phyloP scores from a whole-genome alignment of 2,329 filamentous ascomycete species.

The Alternaria incomplexa region DNA sequence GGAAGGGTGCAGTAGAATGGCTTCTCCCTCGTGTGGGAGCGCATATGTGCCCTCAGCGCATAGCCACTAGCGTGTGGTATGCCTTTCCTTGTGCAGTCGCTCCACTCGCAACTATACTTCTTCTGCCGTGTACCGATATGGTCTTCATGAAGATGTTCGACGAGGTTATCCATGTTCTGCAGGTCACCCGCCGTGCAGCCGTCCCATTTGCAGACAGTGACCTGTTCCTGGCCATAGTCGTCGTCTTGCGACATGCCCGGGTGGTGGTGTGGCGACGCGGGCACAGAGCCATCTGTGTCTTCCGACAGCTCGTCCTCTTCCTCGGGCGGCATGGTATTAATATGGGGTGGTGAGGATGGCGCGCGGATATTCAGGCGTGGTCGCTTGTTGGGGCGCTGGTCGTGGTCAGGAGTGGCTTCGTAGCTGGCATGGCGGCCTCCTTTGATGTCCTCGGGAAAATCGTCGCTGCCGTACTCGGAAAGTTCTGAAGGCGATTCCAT shows the following conservation, averaged over 20 bases:
- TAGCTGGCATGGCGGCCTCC: conserved; percentile 57
- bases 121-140: conserved; percentile 94
- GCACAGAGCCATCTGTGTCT: conserved; percentile 83
- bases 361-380: conserved; percentile 44
- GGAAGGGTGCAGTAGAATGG: conserved; percentile 96
- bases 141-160: conserved; percentile 73
- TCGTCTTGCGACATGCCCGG: conserved; percentile 51
- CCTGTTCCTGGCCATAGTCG: conserved; percentile 52
- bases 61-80: conserved; percentile 94
- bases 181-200: conserved; percentile 57
- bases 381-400: conserved; percentile 50
- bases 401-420: conserved; percentile 52
- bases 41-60: conserved; percentile 94
- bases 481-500: conserved; percentile 68
- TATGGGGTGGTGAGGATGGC: conserved; percentile 41
- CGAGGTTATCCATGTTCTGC: conserved; percentile 59
- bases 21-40: conserved; percentile 97
- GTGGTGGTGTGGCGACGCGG: conserved; percentile 56
- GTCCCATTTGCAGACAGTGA: conserved; percentile 58
- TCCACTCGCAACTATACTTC: conserved; percentile 99
- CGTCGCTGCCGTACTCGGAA: conserved; percentile 68
- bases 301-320: conserved; percentile 75
- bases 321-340: conserved; percentile 22
- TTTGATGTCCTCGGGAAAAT: conserved; percentile 64
- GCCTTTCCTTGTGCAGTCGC: conserved; percentile 84